Evolutionary conservation across 371 early-diverging fungal genomes (phyloP), one percentile per base, ranked within the genome.

Genomic region (Sporodiniella umbellata): DNA sequence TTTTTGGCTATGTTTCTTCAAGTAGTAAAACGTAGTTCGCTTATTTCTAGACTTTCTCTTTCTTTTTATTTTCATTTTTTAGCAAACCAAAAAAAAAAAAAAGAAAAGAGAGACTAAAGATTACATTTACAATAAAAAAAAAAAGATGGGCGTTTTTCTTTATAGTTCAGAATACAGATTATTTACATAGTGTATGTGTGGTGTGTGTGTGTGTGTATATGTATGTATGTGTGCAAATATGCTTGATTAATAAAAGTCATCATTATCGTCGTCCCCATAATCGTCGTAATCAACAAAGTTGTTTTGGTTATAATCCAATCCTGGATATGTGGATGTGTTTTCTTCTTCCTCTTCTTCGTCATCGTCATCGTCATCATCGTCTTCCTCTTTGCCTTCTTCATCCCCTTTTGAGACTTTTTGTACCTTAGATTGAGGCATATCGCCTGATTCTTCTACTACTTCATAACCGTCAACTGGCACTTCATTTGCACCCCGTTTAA

Each of bases 401-500:
- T 19, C 40, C 10, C 21, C 40, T 40, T 40, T 40, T 6, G 43
- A 49, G 25, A 48, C 37, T 12, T 53, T 62, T 8, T 50, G 46
- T 1, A 22, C 42, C 15, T 68, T 68, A 2, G 63, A 42, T 4
- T 52, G 4, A 12, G 47, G 23, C 14, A 54, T 42, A 6, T 67
- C 78, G 0, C 68, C 78, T 0, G 75, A 66, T 48, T 80, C 81
- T 38, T 78, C 75, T 0, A 75, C 72, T 0, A 79, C 64, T 62
- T 75, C 70, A 22, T 53, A 68, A 10, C n/a, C 25, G 24, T 68
- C 62, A 23, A 68, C 60, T 25, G 62, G 66, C 1, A 60, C 62
- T 25, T 54, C 56, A 22, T 39, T 38, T 0, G 33, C 35, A 15
- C 38, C 23, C 11, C 44, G 17, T 11, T 56, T 52, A 15, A 47